phyloP scores from a whole-genome alignment of 108 stramenopile genomes.

The Cyclotella atomus region DNA sequence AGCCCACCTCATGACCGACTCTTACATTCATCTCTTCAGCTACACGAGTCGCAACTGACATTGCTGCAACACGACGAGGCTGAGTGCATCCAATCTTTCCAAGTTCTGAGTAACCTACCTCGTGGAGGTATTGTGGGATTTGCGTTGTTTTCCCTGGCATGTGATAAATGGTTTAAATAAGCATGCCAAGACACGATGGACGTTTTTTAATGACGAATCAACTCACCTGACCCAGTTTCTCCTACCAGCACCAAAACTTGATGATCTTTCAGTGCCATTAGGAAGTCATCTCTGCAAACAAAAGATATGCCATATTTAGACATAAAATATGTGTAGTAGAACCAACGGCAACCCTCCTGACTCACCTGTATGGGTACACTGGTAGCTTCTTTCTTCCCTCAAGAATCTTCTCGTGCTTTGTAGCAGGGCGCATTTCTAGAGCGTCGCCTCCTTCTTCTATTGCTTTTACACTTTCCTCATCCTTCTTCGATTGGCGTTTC shows the following conservation, averaged over 20 bases:
- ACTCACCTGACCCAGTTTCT: constrained; percentile 83
- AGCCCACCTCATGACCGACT: constrained; percentile 95
- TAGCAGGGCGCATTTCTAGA: constrained; percentile 49
- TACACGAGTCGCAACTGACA: constrained; percentile 98
- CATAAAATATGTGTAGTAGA: no score
- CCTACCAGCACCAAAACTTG: constrained; percentile 93
- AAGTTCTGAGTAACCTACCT: constrained; percentile 96
- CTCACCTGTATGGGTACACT: constrained; percentile 83
- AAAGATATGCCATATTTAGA: no score
- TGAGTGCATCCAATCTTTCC: constrained; percentile 98
- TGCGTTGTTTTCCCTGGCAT: constrained; percentile 97
- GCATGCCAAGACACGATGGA: no score
- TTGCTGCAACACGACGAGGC: constrained; percentile 98
- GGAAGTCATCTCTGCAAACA: constrained; percentile 41
- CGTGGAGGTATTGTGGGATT: constrained; percentile 96
- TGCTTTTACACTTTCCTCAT: constrained; percentile 1
- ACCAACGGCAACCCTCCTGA: no score
- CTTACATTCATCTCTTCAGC: constrained; percentile 95
- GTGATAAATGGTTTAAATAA: no score
- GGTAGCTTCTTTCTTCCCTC: constrained; percentile 92
- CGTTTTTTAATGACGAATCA: no score
- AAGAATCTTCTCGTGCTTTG: constrained; percentile 93
- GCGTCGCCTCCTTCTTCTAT: constrained; percentile 52
- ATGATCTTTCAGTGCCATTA: constrained; percentile 90
- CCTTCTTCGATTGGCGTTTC: constrained; percentile 44